Evolutionary conservation across 352 stramenopile genomes (phyloP), one percentile per base, ranked within the genome.

Genomic region (Elongisporangium senticosum): DNA sequence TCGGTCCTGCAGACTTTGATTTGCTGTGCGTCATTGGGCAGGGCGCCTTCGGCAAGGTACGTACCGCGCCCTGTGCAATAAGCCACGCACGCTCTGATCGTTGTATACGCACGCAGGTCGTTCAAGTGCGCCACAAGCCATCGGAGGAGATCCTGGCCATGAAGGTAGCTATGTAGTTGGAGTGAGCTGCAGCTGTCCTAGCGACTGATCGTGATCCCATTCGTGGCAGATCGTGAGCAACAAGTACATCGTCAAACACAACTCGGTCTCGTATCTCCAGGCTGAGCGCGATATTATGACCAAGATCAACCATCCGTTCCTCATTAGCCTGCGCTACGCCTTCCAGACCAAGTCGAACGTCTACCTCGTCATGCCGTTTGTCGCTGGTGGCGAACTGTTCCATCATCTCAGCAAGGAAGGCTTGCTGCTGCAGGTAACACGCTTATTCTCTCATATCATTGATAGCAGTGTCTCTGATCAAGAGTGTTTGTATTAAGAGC

Each of bases 191-290:
- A 14, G n/a, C 20, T 11, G 21, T 52, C 1, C 21, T 43, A n/a
- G 15, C 15, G 0, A 50, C 15, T 55, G 17, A 58, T 24, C 22
- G n/a, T 43, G 47, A 43, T 21, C 57, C 17, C 10, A 26, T 49
- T 50, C 53, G 10, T 53, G 15, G 10, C 56, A 89, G 78, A 90
- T 93, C 63, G 80, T 93, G 39, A 87, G 72, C 47, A 91, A 91
- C 66, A 89, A 91, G 69, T 90, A 88, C 68, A 79, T 95, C 43
- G 79, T 92, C 59, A 86, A 95, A 71, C 75, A 90, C 65, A 92
- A 92, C 55, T 91, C 82, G 33, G 67, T 93, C 50, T 67, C 74
- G 56, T 90, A 91, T 56, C 57, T 93, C 23, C 81, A 93, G 57
- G 77, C 82, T 1, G 85, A 95, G 66, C 73, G 85, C 47, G 81